A percentile compares a stretch with the other conserved stretches of the same genome.
These are phyloP conservation scores for Xylaria sp. DNA, from an alignment of 2,329 filamentous ascomycete genomes.

Conservation along the genomic window DNA sequence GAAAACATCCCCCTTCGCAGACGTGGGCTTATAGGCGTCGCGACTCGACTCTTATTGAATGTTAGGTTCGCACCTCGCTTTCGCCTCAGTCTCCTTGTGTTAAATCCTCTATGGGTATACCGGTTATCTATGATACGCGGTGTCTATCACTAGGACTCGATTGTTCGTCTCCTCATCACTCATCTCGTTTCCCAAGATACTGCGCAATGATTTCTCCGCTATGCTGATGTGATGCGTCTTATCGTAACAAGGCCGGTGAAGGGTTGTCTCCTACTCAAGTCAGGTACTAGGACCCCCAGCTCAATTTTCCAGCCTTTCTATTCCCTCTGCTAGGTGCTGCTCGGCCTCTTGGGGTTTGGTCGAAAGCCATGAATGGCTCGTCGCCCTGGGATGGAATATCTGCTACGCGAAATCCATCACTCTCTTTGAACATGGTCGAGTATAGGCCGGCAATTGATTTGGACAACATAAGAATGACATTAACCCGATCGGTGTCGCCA, in stretches of 20 bases:
- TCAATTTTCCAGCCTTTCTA: slow-evolving; percentile 17
- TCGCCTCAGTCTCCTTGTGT: neutral
- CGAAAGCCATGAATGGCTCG: slow-evolving; percentile 32
- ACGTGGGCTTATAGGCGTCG: neutral
- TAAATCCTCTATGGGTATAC: slow-evolving; percentile 21
- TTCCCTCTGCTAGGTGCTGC: neutral
- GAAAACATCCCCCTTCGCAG: slow-evolving; percentile 1
- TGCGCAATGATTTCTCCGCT: slow-evolving; percentile 1
- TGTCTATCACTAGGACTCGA: slow-evolving; percentile 15
- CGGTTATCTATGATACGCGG: slow-evolving; percentile 20
- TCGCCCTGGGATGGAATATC: slow-evolving; percentile 39
- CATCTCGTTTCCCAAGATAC: neutral
- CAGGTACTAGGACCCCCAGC: slow-evolving; percentile 17
- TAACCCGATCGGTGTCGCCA: slow-evolving; percentile 78
- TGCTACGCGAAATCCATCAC: slow-evolving; percentile 42
- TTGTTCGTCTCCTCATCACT: slow-evolving; percentile 8
- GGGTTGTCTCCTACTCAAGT: slow-evolving; percentile 1
- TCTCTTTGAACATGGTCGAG: slow-evolving; percentile 78
- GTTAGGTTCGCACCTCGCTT: neutral
- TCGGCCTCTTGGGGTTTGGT: slow-evolving; percentile 10
- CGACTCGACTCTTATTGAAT: slow-evolving; percentile 5
- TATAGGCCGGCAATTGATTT: slow-evolving; percentile 76
- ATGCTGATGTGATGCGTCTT: slow-evolving; percentile 5
- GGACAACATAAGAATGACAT: slow-evolving; percentile 78
- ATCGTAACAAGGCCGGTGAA: neutral